Evolutionary conservation across 179 eudicot genomes (phyloP).

Genomic region (Heliamphora pulchella): DNA sequence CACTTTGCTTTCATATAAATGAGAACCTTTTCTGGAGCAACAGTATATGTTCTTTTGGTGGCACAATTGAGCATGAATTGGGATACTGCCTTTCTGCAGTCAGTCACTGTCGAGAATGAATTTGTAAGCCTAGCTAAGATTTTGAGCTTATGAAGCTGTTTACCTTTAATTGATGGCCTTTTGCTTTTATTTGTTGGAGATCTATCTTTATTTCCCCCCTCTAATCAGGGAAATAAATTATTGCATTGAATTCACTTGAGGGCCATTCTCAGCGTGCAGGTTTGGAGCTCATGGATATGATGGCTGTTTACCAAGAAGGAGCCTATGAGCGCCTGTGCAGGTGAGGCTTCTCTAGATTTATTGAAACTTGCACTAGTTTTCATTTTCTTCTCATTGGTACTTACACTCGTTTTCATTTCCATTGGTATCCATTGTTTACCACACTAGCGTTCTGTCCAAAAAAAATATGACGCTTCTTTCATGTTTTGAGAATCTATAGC

Average conservation of each 20-base stretch:
- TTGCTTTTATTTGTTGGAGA: constrained; percentile 5
- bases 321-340: constrained; percentile 99
- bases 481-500: neutral
- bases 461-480: neutral
- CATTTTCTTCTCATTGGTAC: neutral
- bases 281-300: constrained; percentile 98
- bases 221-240: neutral
- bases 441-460: neutral
- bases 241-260: constrained; percentile 18
- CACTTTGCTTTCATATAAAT: neutral
- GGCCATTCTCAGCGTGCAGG: constrained; percentile 79
- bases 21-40: neutral
- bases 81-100: neutral
- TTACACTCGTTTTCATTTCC: neutral
- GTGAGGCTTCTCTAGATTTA: constrained; percentile 32
- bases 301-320: constrained; percentile 99
- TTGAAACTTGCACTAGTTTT: neutral
- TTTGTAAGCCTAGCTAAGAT: neutral
- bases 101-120: neutral
- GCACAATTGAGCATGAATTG: neutral
- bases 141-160: neutral
- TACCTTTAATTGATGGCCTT: neutral
- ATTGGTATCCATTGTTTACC: neutral
- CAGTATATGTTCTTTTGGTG: neutral
- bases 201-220: neutral